These are phyloP conservation scores for Mortierella sp. DNA, from an alignment of 371 early-diverging fungal species.

Conservation along the genomic window DNA sequence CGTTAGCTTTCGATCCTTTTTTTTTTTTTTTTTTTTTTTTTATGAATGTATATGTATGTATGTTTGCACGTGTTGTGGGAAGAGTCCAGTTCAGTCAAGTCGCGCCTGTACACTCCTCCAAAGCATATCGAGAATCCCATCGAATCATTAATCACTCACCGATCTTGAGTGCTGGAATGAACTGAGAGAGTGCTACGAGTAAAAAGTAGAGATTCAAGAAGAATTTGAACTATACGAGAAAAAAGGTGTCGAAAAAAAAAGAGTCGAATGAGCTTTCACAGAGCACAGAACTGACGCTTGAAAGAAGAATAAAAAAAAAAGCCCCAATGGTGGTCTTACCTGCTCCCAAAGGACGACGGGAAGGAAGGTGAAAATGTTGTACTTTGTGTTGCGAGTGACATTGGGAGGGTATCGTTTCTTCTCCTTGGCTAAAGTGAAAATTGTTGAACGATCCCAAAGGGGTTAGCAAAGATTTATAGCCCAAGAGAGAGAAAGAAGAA, in stretches of 20 bases:
- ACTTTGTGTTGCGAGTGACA: slow-evolving; percentile 96
- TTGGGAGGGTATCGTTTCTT: slow-evolving; percentile 82
- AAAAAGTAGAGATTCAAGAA: slow-evolving; percentile 99
- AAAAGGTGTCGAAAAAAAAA: neutral
- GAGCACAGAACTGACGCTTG: neutral
- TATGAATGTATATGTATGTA: neutral
- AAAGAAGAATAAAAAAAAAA: slow-evolving; percentile 4
- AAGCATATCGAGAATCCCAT: neutral
- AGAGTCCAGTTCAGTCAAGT: too few relatives aligned
- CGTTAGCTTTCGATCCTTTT: neutral
- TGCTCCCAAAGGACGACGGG: slow-evolving; percentile 95
- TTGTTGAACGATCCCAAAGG: neutral
- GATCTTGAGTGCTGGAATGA: slow-evolving; percentile 88
- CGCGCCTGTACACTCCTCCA: too few relatives aligned
- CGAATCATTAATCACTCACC: slow-evolving; percentile 54
- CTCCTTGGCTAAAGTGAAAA: slow-evolving; percentile 57
- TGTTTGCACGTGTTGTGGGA: neutral
- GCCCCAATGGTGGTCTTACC: slow-evolving; percentile 53
- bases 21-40: neutral
- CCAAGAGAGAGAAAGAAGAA: neutral
- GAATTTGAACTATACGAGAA: slow-evolving; percentile 80
- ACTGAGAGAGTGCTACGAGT: slow-evolving; percentile 94
- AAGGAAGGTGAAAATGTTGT: slow-evolving; percentile 90
- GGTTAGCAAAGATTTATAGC: too few relatives aligned
- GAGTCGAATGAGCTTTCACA: neutral